A percentile compares a stretch with the other conserved stretches of the same genome.
phyloP scores from a whole-genome alignment of 2,329 filamentous ascomycete species.

The Fusarium albidum region DNA sequence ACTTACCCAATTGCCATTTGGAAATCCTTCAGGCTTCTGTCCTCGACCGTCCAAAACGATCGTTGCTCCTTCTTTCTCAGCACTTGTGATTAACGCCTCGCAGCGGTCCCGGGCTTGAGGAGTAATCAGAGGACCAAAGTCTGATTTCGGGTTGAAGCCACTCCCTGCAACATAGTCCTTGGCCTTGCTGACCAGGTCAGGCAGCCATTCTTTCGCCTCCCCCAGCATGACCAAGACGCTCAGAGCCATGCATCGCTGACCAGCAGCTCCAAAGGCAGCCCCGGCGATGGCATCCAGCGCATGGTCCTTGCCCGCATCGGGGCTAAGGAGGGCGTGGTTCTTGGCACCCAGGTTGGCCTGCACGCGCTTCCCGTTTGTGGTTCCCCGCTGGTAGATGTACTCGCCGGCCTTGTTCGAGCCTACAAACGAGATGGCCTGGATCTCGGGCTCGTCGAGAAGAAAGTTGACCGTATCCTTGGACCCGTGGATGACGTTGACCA shows the following conservation, averaged over 20 bases:
- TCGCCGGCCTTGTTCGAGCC: conserved; percentile 83
- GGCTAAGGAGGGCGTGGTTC: conserved; percentile 81
- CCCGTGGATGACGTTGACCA: conserved; percentile 80
- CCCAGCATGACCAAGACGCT: conserved; percentile 79
- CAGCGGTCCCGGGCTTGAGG: conserved; percentile 77
- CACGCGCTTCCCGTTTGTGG: conserved; percentile 81
- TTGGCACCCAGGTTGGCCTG: conserved; percentile 85
- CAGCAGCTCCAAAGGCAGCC: conserved; percentile 83
- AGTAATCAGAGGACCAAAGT: conserved; percentile 79
- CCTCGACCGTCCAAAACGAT: conserved; percentile 81
- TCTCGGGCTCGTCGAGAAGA: conserved; percentile 78
- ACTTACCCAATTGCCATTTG: conserved; percentile 68
- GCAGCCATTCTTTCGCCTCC: conserved; percentile 77
- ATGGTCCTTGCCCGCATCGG: conserved; percentile 84
- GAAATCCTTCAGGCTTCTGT: conserved; percentile 72
- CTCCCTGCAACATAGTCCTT: conserved; percentile 75
- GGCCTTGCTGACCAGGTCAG: conserved; percentile 76
- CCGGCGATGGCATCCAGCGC: conserved; percentile 80
- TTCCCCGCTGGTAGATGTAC: conserved; percentile 78
- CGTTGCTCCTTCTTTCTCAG: conserved; percentile 77
- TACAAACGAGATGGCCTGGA: conserved; percentile 84
- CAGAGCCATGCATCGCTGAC: conserved; percentile 83
- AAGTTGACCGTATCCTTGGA: conserved; percentile 80
- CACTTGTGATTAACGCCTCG: conserved; percentile 74
- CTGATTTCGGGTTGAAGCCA: conserved; percentile 78